Evolutionary conservation across 2,329 filamentous ascomycete species (phyloP).

Genomic region (Periconia sp.): DNA sequence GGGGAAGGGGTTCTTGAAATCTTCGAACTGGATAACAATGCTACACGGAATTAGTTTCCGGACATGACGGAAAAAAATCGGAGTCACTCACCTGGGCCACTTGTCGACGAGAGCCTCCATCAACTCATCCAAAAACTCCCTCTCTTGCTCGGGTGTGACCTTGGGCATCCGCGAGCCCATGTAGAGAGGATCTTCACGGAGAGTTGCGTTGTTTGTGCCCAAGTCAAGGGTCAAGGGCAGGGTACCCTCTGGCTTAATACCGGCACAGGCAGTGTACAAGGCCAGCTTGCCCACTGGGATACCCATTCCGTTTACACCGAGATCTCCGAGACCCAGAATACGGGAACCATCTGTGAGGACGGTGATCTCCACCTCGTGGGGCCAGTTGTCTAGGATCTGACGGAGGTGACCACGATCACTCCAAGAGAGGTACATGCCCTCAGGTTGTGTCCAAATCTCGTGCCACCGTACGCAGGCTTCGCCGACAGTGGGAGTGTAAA

Average conservation of each 20-base stretch:
- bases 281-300: slow-evolving; percentile 97
- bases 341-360: slow-evolving; percentile 96
- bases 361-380: slow-evolving; percentile 90
- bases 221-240: slow-evolving; percentile 65
- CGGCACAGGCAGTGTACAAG: slow-evolving; percentile 92
- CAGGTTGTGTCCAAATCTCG: slow-evolving; percentile 90
- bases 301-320: slow-evolving; percentile 95
- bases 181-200: slow-evolving; percentile 82
- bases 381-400: slow-evolving; percentile 91
- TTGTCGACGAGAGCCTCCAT: slow-evolving; percentile 85
- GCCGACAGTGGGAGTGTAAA: slow-evolving; percentile 89
- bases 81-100: slow-evolving; percentile 62
- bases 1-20: slow-evolving; percentile 97
- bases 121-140: slow-evolving; percentile 94
- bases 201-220: slow-evolving; percentile 64
- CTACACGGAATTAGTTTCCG: slow-evolving; percentile 45
- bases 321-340: slow-evolving; percentile 87
- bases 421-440: slow-evolving; percentile 94
- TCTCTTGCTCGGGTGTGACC: slow-evolving; percentile 74
- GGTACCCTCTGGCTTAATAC: slow-evolving; percentile 77
- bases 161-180: slow-evolving; percentile 86
- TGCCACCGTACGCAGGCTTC: slow-evolving; percentile 97
- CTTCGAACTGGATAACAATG: slow-evolving; percentile 88
- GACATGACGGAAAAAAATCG: background rate
- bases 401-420: slow-evolving; percentile 89